Conservation (phyloP, 768 basidiomycete genomes). For the Termitomyces titanicus region DNA sequence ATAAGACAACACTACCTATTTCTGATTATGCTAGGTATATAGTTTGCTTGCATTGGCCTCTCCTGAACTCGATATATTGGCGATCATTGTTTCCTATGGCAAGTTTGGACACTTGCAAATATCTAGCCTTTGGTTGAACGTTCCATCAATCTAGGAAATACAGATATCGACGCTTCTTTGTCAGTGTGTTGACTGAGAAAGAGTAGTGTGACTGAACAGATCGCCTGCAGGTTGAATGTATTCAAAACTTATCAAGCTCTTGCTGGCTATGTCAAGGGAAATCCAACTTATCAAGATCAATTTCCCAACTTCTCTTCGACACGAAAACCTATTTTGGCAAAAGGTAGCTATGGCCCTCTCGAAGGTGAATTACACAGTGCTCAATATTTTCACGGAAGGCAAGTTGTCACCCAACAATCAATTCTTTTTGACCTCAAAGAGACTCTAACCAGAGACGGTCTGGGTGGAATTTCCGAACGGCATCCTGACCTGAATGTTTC, state of each 20-base stretch:
- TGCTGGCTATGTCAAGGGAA: slow-evolving; percentile 47
- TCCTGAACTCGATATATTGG: slow-evolving; percentile 78
- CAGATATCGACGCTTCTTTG: slow-evolving; percentile 60
- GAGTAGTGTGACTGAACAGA: not conserved
- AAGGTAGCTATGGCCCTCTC: slow-evolving; percentile 65
- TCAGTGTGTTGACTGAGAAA: slow-evolving; percentile 28
- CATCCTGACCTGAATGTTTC: slow-evolving; percentile 61
- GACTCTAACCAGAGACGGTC: slow-evolving; percentile 55
- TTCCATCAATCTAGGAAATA: slow-evolving; percentile 55
- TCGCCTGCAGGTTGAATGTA: slow-evolving; percentile 55
- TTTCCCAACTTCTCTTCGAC: slow-evolving; percentile 60
- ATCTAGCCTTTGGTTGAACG: not conserved
- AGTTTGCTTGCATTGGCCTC: slow-evolving; percentile 78
- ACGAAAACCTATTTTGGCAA: slow-evolving; percentile 57
- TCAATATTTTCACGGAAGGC: slow-evolving; percentile 84
- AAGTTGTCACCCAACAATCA: slow-evolving; percentile 11
- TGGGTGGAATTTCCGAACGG: slow-evolving; percentile 53
- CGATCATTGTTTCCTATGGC: slow-evolving; percentile 77
- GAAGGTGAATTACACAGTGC: slow-evolving; percentile 72
- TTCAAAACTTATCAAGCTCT: slow-evolving; percentile 73
- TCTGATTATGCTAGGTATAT: not conserved
- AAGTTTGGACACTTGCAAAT: slow-evolving; percentile 17
- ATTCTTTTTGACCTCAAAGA: not conserved
- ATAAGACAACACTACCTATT: not conserved
- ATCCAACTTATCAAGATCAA: slow-evolving; percentile 49